These are phyloP conservation scores for Yamadazyma friedrichii DNA, from an alignment of 1,139 yeast genomes.

Conservation along the genomic window DNA sequence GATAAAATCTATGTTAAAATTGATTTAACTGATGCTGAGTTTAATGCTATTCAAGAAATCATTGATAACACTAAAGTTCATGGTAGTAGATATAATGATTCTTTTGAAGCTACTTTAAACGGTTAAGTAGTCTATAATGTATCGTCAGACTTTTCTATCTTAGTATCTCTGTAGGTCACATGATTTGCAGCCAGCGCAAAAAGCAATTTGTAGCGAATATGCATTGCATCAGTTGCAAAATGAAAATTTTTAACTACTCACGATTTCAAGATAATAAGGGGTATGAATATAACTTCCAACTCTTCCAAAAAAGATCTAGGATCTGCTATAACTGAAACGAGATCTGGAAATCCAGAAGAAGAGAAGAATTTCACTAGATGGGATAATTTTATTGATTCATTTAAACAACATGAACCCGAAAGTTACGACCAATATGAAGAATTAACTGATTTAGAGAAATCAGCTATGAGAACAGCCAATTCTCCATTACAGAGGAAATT, in stretches of 20 bases:
- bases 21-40: slow-evolving; percentile 51
- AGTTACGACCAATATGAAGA: slow-evolving; percentile 21
- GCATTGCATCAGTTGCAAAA: slow-evolving; percentile 3
- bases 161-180: no score
- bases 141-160: neutral
- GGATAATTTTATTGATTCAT: slow-evolving; percentile 41
- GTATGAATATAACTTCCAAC: neutral
- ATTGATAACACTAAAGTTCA: slow-evolving; percentile 15
- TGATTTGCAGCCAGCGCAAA: neutral
- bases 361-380: slow-evolving; percentile 19
- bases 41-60: slow-evolving; percentile 46
- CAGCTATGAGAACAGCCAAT: slow-evolving; percentile 37
- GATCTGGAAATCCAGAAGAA: neutral
- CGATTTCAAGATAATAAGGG: neutral
- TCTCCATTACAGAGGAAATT: slow-evolving; percentile 37
- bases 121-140: no score
- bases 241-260: slow-evolving; percentile 3
- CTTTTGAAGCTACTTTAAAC: neutral
- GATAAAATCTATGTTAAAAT: slow-evolving; percentile 52
- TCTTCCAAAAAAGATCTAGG: neutral
- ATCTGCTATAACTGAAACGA: neutral
- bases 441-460: slow-evolving; percentile 34
- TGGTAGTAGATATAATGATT: slow-evolving; percentile 17
- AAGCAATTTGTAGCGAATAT: slow-evolving; percentile 2
- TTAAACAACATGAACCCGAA: slow-evolving; percentile 23